Evolutionary conservation across 352 stramenopile genomes (phyloP).

Genomic region (Globisporangium irregulare): DNA sequence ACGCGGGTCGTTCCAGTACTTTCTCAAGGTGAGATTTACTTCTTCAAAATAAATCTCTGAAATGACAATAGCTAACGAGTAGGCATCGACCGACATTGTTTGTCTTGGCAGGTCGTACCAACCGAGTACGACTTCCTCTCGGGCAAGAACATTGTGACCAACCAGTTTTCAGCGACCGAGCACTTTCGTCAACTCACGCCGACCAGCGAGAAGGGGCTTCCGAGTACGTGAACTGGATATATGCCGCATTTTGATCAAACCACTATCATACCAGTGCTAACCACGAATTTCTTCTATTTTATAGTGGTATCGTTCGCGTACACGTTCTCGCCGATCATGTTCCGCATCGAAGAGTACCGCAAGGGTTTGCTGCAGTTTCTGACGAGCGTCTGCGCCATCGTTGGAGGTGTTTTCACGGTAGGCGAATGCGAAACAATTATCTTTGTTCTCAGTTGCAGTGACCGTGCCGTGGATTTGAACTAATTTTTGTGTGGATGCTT

Average conservation of each 20-base stretch:
- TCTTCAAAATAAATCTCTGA: background rate
- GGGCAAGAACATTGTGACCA: slow-evolving; percentile 87
- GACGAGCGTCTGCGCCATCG: slow-evolving; percentile 90
- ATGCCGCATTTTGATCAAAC: background rate
- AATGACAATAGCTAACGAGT: no score
- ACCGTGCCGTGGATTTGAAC: background rate
- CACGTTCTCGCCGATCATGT: slow-evolving; percentile 96
- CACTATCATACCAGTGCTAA: slow-evolving; percentile 20
- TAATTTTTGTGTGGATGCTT: background rate
- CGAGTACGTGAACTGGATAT: slow-evolving; percentile 45
- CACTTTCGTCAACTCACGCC: slow-evolving; percentile 89
- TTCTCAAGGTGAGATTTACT: slow-evolving; percentile 54
- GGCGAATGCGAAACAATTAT: slow-evolving; percentile 7
- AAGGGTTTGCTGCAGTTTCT: slow-evolving; percentile 90
- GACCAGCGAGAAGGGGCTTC: slow-evolving; percentile 83
- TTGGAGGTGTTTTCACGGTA: slow-evolving; percentile 91
- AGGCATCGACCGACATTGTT: background rate
- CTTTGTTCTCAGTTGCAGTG: background rate
- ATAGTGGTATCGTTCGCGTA: slow-evolving; percentile 96
- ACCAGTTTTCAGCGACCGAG: slow-evolving; percentile 99
- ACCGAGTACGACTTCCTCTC: slow-evolving; percentile 93
- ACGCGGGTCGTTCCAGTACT: slow-evolving; percentile 82
- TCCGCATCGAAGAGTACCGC: slow-evolving; percentile 92
- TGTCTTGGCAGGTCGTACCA: slow-evolving; percentile 87
- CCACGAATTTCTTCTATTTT: slow-evolving; percentile 1